Percentiles rank a stretch among this genome's conserved stretches.
Evolutionary conservation across 495 filamentous ascomycete genomes (phyloP).

Genomic region (Penicillium ochrochloron): DNA sequence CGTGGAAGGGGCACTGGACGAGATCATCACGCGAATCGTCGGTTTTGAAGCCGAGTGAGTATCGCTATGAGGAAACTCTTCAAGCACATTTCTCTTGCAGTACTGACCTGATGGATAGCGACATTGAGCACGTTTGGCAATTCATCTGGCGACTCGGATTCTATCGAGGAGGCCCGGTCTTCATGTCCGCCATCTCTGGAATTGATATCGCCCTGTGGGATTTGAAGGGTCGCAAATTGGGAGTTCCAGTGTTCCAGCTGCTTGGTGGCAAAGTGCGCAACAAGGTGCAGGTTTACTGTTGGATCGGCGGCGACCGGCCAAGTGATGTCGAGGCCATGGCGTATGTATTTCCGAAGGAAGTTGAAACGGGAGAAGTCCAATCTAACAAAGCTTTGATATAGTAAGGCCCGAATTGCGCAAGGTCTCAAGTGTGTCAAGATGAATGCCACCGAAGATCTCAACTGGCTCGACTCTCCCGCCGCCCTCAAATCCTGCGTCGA

Average conservation of each 20-base stretch:
- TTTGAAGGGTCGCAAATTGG: slow-evolving; percentile 64
- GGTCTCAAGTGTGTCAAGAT: slow-evolving; percentile 80
- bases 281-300: slow-evolving; percentile 79
- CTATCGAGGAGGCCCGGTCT: slow-evolving; percentile 83
- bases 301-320: slow-evolving; percentile 85
- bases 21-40: slow-evolving; percentile 63
- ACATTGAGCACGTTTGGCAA: slow-evolving; percentile 87
- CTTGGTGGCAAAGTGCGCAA: slow-evolving; percentile 77
- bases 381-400: slow-evolving; percentile 14
- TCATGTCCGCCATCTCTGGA: slow-evolving; percentile 79
- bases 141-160: slow-evolving; percentile 71
- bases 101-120: slow-evolving; percentile 46
- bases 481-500: slow-evolving; percentile 68
- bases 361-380: not conserved
- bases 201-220: slow-evolving; percentile 88
- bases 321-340: slow-evolving; percentile 67
- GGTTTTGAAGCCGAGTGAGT: slow-evolving; percentile 79
- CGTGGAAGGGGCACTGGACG: slow-evolving; percentile 78
- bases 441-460: slow-evolving; percentile 81
- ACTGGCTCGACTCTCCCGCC: slow-evolving; percentile 78
- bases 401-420: slow-evolving; percentile 67
- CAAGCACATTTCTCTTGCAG: not conserved
- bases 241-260: slow-evolving; percentile 74
- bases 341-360: slow-evolving; percentile 22
- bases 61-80: not conserved